These are phyloP conservation scores for Rhizoclosmatium sp. DNA, from an alignment of 192 early-diverging fungal genomes.

Conservation along the genomic window DNA sequence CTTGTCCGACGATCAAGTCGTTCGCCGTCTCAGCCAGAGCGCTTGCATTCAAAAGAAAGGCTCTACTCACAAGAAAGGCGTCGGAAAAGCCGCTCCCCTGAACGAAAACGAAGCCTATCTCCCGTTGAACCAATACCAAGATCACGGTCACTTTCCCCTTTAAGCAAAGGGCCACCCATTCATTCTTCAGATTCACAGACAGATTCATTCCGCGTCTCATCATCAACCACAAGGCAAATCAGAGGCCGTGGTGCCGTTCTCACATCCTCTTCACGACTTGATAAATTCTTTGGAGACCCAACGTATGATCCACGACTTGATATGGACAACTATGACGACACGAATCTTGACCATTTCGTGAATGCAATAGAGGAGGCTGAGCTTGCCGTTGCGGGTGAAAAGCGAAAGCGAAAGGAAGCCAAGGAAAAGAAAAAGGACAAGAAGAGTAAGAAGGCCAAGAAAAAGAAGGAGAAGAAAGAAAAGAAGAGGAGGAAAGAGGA, in stretches of 20 bases:
- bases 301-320: conserved; percentile 56
- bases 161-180: background rate
- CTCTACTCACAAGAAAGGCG: no score
- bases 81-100: no score
- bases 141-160: no score
- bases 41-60: no score
- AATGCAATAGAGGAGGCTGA: conserved; percentile 41
- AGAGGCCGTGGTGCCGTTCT: conserved; percentile 31
- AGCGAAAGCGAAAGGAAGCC: conserved; percentile 22
- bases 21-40: no score
- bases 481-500: conserved; percentile 2
- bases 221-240: background rate
- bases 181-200: background rate
- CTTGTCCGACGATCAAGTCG: no score
- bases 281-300: conserved; percentile 52
- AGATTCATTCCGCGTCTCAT: no score
- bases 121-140: no score
- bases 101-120: no score
- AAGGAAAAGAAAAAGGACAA: conserved; percentile 35
- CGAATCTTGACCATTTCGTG: conserved; percentile 46
- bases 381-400: background rate
- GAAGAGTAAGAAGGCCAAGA: conserved; percentile 31
- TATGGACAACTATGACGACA: conserved; percentile 60
- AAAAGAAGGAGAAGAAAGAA: conserved; percentile 40
- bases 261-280: conserved; percentile 51